Base-by-base conservation (phyloP, 148 eudicot species). In the Simmondsia chinensis region DNA sequence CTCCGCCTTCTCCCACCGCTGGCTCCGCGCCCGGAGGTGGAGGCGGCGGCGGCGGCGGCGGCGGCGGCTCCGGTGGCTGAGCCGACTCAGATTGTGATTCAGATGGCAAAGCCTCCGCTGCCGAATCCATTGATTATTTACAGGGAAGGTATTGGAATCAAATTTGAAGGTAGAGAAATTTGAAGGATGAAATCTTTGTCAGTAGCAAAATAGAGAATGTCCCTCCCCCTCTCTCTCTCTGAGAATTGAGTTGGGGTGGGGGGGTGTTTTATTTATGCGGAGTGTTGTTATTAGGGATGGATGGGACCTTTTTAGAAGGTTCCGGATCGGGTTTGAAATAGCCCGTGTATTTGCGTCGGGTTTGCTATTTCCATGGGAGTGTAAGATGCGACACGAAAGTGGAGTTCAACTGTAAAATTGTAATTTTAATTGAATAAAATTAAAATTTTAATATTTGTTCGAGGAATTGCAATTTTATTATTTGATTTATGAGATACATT, bases 41-140 rank as follows among this genome's bases (percentile, higher is more conserved):
- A n/a, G 44, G 50, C 14, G 31, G 43, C 15, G 48, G 20, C 16
- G 33, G 33, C 26, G 30, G 59, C 39, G 48, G 23, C 38, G 6
- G 35, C 4, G 33, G 21, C 47, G 27, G 39, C 12, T 42, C 10
- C 43, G 30, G 39, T 20, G 54, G 48, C 22, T 32, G 38, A 2
- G 15, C 42, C 26, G 34, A 3, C 6, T 7, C 42, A 25, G 41
- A 9, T 8, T 30, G 34, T 17, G 54, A 34, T 33, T 33, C 13
- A 28, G 54, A 25, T 33, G 32, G 54, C 10, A 60, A 33, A 45
- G 35, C 60, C 22, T 33, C 46, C 54, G 25, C 20, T 36, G 34
- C 54, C 46, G 43, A 4, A 46, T 61, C 66, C 60, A 54, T 12
- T 20, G 18, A 38, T 7, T n/a, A n/a, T n/a, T n/a, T n/a, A n/a